Conservation (phyloP, 2,329 filamentous ascomycete genomes). For the Aspergillus sp. region DNA sequence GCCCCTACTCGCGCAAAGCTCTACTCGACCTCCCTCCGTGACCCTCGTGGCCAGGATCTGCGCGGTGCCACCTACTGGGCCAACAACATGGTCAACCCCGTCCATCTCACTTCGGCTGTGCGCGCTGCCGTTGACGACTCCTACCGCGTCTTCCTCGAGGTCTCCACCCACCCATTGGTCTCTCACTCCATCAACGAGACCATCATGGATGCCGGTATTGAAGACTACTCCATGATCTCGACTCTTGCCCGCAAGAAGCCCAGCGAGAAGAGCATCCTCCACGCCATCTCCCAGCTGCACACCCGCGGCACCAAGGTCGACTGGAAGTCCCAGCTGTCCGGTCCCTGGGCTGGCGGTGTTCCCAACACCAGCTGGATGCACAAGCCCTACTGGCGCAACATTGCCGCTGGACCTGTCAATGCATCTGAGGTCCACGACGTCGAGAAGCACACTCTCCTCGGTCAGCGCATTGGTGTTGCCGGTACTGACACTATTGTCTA, state of each 20-base stretch:
- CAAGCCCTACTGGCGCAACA: slow-evolving; percentile 4
- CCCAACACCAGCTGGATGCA: slow-evolving; percentile 21
- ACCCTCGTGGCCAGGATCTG: slow-evolving; percentile 2
- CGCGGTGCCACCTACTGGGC: slow-evolving; percentile 28
- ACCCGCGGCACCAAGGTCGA: slow-evolving; percentile 26
- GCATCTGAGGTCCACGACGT: slow-evolving; percentile 23
- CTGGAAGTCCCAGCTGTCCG: slow-evolving; percentile 15
- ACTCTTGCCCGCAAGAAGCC: slow-evolving; percentile 27
- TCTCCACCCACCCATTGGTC: slow-evolving; percentile 40
- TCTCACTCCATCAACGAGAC: slow-evolving; percentile 40
- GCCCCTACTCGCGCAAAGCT: slow-evolving; percentile 3
- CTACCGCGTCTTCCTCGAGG: slow-evolving; percentile 36
- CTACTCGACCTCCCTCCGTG: slow-evolving; percentile 14
- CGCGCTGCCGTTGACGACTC: slow-evolving; percentile 33
- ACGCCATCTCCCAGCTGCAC: slow-evolving; percentile 24
- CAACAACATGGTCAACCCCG: slow-evolving; percentile 31
- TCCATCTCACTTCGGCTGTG: slow-evolving; percentile 33
- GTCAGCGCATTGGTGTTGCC: slow-evolving; percentile 22
- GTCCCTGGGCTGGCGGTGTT: slow-evolving; percentile 18
- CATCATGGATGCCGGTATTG: slow-evolving; percentile 23
- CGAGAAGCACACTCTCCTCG: slow-evolving; percentile 31
- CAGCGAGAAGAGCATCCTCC: slow-evolving; percentile 20
- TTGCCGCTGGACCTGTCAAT: slow-evolving; percentile 1
- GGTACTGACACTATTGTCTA: slow-evolving; percentile 26
- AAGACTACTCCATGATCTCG: slow-evolving; percentile 26